A percentile compares a stretch with the other conserved stretches of the same genome.
Conservation (phyloP, 495 filamentous ascomycete species). For the Acidiella bohemica region DNA sequence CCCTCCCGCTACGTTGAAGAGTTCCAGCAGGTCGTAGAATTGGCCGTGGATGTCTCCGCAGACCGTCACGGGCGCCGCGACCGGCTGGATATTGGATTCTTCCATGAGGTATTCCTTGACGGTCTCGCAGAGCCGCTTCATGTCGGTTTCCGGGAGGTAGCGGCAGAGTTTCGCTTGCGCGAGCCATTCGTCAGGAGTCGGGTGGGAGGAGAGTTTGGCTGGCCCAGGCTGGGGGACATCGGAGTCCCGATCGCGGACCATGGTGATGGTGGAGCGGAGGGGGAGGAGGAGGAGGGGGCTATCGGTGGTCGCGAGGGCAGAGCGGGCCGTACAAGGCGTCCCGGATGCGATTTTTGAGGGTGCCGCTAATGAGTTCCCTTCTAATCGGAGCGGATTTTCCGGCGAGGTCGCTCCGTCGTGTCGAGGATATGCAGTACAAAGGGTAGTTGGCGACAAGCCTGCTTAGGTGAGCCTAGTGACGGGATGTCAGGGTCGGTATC, state of each 20-base stretch:
- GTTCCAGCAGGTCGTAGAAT: constrained; percentile 94
- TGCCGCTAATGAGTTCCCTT: too few relatives aligned
- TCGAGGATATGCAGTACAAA: too few relatives aligned
- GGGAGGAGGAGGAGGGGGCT: too few relatives aligned
- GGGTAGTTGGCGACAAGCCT: too few relatives aligned
- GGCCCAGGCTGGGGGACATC: constrained; percentile 80
- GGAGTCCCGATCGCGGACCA: constrained; percentile 16
- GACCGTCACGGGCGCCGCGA: constrained; percentile 89
- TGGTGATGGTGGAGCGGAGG: constrained; percentile 1
- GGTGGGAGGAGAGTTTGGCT: constrained; percentile 64
- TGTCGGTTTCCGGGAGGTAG: constrained; percentile 84
- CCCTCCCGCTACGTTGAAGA: constrained; percentile 90
- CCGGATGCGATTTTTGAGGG: too few relatives aligned
- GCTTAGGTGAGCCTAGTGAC: too few relatives aligned
- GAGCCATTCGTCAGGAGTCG: constrained; percentile 92
- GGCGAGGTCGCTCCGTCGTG: too few relatives aligned
- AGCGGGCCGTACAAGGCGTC: too few relatives aligned
- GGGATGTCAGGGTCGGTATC: too few relatives aligned
- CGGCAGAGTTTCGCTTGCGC: constrained; percentile 91
- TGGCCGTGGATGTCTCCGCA: constrained; percentile 98
- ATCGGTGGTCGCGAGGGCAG: constrained; percentile 14
- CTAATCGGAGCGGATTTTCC: too few relatives aligned
- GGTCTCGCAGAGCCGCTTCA: constrained; percentile 98
- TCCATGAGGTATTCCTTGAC: constrained; percentile 98
- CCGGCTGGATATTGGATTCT: constrained; percentile 96